Evolutionary conservation across 1,139 yeast genomes (phyloP).

Genomic region (Taiozyma sp.): DNA sequence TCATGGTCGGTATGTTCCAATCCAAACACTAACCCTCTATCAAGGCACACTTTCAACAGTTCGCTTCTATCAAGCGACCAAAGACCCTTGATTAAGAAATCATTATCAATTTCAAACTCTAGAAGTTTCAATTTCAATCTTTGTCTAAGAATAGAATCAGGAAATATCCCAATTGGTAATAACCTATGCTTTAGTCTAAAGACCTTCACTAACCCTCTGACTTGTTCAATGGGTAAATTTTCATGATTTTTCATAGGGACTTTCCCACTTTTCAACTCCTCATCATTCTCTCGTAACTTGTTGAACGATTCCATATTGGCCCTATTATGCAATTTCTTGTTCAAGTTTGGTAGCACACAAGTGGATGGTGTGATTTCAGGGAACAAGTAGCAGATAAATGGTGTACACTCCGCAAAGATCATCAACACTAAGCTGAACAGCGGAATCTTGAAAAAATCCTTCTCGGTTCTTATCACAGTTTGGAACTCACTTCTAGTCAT

Average conservation of each 20-base stretch:
- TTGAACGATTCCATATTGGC: conserved; percentile 10
- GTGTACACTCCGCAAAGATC: conserved; percentile 61
- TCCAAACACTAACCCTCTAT: conserved; percentile 40
- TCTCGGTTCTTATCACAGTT: conserved; percentile 50
- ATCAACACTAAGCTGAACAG: conserved; percentile 53
- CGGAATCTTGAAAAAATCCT: conserved; percentile 59
- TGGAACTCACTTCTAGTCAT: conserved; percentile 54
- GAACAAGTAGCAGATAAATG: conserved; percentile 49
- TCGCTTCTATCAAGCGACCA: conserved; percentile 43
- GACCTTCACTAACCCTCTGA: conserved; percentile 30
- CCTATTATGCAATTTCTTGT: conserved; percentile 22
- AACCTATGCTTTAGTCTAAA: conserved; percentile 38
- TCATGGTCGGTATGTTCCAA: conserved; percentile 15
- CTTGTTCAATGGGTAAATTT: conserved; percentile 36
- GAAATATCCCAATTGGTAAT: conserved; percentile 35
- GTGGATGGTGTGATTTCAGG: conserved; percentile 71
- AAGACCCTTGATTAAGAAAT: conserved; percentile 32
- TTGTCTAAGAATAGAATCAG: conserved; percentile 35
- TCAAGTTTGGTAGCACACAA: conserved; percentile 53
- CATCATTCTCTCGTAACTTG: conserved; percentile 14
- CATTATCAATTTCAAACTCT: conserved; percentile 48
- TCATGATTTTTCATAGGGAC: conserved; percentile 35
- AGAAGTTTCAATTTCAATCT: conserved; percentile 37
- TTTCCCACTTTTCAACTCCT: conserved; percentile 15
- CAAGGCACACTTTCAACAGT: conserved; percentile 42